Percentiles rank a stretch among this genome's conserved stretches.
phyloP scores from a whole-genome alignment of 2,329 filamentous ascomycete genomes.

The Fusarium tuaranense region DNA sequence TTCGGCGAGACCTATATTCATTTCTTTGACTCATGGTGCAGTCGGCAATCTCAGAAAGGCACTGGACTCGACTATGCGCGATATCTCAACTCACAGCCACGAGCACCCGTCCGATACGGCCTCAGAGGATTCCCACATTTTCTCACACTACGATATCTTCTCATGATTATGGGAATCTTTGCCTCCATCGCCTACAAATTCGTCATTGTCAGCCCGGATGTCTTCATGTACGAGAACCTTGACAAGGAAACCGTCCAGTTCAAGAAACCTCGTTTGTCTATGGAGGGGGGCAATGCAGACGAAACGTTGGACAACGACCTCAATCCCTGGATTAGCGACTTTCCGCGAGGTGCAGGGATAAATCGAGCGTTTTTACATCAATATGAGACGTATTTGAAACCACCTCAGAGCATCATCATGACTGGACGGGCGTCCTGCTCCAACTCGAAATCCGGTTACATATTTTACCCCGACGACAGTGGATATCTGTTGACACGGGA shows the following conservation, averaged over 20 bases:
- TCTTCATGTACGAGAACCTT: slow-evolving; percentile 2
- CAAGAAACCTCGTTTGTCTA: not conserved
- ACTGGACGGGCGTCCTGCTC: not conserved
- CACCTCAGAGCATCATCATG: not conserved
- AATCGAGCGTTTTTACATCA: not conserved
- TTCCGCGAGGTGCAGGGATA: not conserved
- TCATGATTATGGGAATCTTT: not conserved
- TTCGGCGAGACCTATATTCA: slow-evolving; percentile 13
- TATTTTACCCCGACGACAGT: not conserved
- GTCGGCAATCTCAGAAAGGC: not conserved
- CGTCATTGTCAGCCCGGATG: not conserved
- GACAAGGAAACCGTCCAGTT: not conserved
- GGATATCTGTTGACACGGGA: not conserved
- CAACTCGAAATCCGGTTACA: not conserved
- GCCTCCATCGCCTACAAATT: slow-evolving; percentile 18
- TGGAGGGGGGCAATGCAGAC: not conserved
- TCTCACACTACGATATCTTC: slow-evolving; percentile 2
- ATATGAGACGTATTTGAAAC: not conserved
- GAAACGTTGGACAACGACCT: not conserved
- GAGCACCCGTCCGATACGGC: slow-evolving; percentile 11
- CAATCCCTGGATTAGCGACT: not conserved
- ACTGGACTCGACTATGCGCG: slow-evolving; percentile 17
- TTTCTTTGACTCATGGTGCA: slow-evolving; percentile 27
- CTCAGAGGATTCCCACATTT: slow-evolving; percentile 1
- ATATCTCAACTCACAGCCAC: slow-evolving; percentile 15